Evolutionary conservation across 2,329 filamentous ascomycete species (phyloP), one percentile per base, ranked within the genome.

Genomic region (Aspergillus vadensis): DNA sequence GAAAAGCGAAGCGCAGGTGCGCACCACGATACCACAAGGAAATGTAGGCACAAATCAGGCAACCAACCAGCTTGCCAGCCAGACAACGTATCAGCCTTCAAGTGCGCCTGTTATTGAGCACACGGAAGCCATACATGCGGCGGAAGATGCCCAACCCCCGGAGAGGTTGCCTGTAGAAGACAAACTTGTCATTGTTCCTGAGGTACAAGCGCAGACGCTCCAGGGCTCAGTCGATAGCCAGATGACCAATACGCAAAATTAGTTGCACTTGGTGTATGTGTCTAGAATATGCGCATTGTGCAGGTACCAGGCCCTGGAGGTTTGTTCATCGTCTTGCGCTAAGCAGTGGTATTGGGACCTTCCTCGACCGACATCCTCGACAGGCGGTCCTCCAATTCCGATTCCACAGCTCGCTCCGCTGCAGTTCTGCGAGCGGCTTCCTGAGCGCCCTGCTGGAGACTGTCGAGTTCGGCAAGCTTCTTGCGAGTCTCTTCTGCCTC

Each of bases 401-500:
- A 65, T 7, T 76, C 74, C n/a, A 72, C 57, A 55, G 66, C 56
- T 49, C 72, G 64, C 41, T 68, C 66, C 25, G 63, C 64, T 59
- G 67, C 65, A 52, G 68, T 61, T 57, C 65, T 69, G 52, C 69
- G 70, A 44, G 78, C 74, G 48, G 77, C 75, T 52, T 79, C 76
- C 63, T 69, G 76, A 32, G 76, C 77, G 54, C 79, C 76, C 58
- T 76, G 72, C 38, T 79, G 77, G 57, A 77, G 71, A 32, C 73
- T 73, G 54, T 79, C 76, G 30, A 76, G 66, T 60, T 83, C 80
- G 44, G 84, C 83, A 32, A 90, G 75, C 63, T 74, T 78, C 60
- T 70, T 74, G 63, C 77, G 74, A 51, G 80, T 82, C 67, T 81
- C 79, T 55, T 76, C 73, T 58, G 83, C 83, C 43, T 82, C 80